phyloP scores from a whole-genome alignment of 2,329 filamentous ascomycete genomes.

The Penicillium sp. region DNA sequence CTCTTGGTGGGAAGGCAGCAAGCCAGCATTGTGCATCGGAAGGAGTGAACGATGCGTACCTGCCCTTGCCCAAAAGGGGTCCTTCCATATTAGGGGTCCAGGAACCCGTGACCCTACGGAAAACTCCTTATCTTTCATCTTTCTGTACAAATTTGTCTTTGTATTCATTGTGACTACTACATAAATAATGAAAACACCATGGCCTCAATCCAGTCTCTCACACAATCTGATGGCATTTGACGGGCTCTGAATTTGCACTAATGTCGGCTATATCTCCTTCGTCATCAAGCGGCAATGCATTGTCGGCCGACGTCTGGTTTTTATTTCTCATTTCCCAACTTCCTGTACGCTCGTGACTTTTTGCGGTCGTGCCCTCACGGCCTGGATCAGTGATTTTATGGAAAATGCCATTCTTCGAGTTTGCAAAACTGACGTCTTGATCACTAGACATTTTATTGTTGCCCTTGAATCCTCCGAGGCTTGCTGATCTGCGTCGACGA shows the following conservation, averaged over 20 bases:
- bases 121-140: too few species aligned
- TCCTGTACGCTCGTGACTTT: slow-evolving; percentile 51
- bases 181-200: not conserved
- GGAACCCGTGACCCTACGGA: not conserved
- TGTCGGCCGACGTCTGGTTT: slow-evolving; percentile 22
- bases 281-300: slow-evolving; percentile 38
- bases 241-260: slow-evolving; percentile 39
- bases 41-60: not conserved
- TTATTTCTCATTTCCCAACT: slow-evolving; percentile 54
- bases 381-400: slow-evolving; percentile 18
- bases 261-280: slow-evolving; percentile 36
- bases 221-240: slow-evolving; percentile 47
- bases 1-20: not conserved
- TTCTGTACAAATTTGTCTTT: not conserved
- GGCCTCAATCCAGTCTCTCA: slow-evolving; percentile 24
- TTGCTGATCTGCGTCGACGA: slow-evolving; percentile 32
- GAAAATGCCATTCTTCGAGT: slow-evolving; percentile 37
- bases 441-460: slow-evolving; percentile 52
- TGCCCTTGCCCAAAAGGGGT: slow-evolving; percentile 4
- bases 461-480: slow-evolving; percentile 55
- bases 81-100: not conserved
- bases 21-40: not conserved
- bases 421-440: slow-evolving; percentile 45
- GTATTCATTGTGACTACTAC: not conserved
- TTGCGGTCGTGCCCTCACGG: slow-evolving; percentile 17